A percentile compares a stretch with the other conserved stretches of the same genome.
phyloP scores from a whole-genome alignment of 176 grass and related monocot species.

The Lolium rigidum region DNA sequence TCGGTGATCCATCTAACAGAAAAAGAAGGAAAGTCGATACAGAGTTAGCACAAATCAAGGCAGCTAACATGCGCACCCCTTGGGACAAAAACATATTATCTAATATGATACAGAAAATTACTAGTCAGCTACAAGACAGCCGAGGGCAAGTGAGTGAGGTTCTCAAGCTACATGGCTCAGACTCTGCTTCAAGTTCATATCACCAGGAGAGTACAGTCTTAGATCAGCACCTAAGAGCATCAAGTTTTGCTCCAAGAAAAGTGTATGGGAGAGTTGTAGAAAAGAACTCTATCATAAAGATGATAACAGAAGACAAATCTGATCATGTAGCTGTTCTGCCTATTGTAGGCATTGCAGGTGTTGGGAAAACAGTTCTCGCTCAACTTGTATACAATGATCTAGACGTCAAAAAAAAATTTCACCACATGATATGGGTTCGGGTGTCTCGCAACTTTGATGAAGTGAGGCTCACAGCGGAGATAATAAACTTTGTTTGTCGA shows the following conservation, averaged over 20 bases:
- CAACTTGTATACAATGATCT: neutral
- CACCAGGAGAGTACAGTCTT: fast-evolving
- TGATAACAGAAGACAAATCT: neutral
- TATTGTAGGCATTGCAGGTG: slow-evolving; percentile 29
- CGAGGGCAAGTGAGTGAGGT: neutral
- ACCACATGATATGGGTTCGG: neutral
- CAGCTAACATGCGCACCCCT: fast-evolving
- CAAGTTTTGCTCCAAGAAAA: neutral
- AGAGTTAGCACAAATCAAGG: neutral
- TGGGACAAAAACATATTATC: neutral
- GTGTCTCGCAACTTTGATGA: neutral
- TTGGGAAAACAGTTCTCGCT: neutral
- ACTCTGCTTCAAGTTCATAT: neutral
- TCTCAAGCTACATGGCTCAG: neutral
- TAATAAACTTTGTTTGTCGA: neutral
- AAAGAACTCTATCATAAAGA: neutral
- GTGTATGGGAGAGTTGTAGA: neutral
- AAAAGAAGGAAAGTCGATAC: neutral
- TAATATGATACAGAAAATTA: neutral
- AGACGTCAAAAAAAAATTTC: neutral
- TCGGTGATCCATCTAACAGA: fast-evolving
- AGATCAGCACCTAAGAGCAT: neutral
- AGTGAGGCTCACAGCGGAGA: neutral
- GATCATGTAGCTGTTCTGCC: neutral
- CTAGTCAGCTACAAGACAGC: neutral